Evolutionary conservation across 306 rosid genomes (phyloP), one percentile per base, ranked within the genome.

Genomic region (peach (Prunus persica)): DNA sequence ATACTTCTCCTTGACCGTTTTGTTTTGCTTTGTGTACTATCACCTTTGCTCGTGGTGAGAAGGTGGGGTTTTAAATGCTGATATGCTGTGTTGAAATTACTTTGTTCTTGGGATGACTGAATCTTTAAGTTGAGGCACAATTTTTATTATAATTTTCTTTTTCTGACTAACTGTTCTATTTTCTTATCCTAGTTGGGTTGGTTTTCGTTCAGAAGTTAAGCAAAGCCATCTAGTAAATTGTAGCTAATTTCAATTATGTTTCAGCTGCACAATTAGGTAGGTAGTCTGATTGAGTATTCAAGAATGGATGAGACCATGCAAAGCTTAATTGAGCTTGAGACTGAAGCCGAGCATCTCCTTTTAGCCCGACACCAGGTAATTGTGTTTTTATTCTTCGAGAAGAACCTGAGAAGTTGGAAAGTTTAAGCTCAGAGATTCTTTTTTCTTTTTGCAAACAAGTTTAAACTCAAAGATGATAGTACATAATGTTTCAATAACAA

Each of bases 301-400:
- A 84, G 56, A 54, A 94, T 91, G 96, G 89, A 86, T 43, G 87
- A 87, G 61, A 76, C 30, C 34, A 77, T 88, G 92, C 76, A 83
- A 6, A 25, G 82, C 11, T 84, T 91, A 81, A 75, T 85, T 41
- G 93, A 88, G 74, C 66, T 91, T 51, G 98, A 93, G 84, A 60
- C 83, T 28, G 96, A 87, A 76, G 98, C 92, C 13, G 98, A 93
- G 76, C 91, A 72, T 73, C 91, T 90, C 79, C 89, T 94, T 71
- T 78, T 94, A 67, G 89, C 98, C 49, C 90, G 92, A 50, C 82
- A 84, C 45, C 89, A 89, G 91, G 92, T 93, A 84, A 47, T 6
- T 7, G 13, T 15, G 11, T 62, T 62, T 28, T 25, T 32, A 12
- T 46, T 16, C 16, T 22, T 28, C 4, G 45, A 11, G 11, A 73